Conservation (phyloP, 2,329 filamentous ascomycete genomes). For the Botrytis elliptica region DNA sequence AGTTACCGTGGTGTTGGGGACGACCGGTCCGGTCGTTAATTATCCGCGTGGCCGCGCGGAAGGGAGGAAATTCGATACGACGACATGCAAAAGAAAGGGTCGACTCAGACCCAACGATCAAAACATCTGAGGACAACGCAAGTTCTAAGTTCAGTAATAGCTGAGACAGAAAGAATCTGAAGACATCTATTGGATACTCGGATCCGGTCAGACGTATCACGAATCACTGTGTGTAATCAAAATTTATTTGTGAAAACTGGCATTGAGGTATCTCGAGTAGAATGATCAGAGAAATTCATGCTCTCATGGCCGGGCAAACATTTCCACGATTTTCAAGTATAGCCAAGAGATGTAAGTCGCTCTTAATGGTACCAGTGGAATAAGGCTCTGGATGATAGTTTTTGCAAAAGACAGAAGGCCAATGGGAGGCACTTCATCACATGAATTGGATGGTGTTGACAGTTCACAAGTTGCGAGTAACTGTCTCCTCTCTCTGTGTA, state of each 20-base stretch:
- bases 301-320: background rate
- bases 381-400: background rate
- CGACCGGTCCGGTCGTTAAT: background rate
- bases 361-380: background rate
- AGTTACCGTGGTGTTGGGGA: background rate
- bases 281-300: background rate
- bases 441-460: background rate
- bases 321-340: background rate
- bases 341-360: background rate
- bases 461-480: slow-evolving; percentile 1
- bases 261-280: background rate
- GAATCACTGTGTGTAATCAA: background rate
- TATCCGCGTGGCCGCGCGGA: background rate
- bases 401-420: background rate
- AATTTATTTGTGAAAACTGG: background rate
- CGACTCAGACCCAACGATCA: background rate
- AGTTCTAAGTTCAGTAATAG: background rate
- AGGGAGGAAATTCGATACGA: background rate
- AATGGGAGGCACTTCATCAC: background rate
- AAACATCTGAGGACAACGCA: background rate
- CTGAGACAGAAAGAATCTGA: background rate
- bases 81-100: background rate
- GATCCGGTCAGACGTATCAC: background rate
- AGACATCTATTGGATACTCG: background rate
- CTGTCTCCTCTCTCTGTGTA: background rate